Evolutionary conservation across 2,329 filamentous ascomycete species (phyloP), one percentile per base, ranked within the genome.

Genomic region (Alternaria arbusti): DNA sequence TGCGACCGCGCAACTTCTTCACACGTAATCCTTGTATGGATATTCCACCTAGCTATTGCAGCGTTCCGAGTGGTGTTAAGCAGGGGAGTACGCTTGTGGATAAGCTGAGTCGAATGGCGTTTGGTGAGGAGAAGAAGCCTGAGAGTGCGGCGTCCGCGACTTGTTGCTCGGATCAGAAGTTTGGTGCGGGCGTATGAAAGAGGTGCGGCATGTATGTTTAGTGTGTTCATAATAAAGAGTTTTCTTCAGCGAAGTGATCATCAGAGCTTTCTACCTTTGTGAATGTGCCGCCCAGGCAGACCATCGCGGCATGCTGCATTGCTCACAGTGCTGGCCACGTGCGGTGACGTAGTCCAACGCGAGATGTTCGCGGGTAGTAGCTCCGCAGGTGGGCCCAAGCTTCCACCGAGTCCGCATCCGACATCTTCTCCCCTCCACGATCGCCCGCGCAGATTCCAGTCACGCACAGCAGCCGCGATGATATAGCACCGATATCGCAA

Each of bases 1-100:
- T 96, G 44, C 84, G 92, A 30, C 93, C 93, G 4, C 84, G 93
- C 45, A 90, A 96, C 82, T 96, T 96, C 86, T 97, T 96, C 81
- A 82, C 85, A 22, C 86, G 87, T 71, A 96, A 95, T 76, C 93
- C 93, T 3, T 91, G 88, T 58, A 83, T 96, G 78, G 92, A 96
- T 78, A 91, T 96, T 15, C 91, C 91, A 59, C 92, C 93, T 0
- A 91, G 87, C 72, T 95, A 89, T 78, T 87, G 87, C 45, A 88
- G 86, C 69, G 91, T 90, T 26, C 92, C 93, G 1, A 92, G 88
- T 70, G 89, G 93, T 78, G 82, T 91, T 6, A 84, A 83, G 13
- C 83, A 84, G 25, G 84, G 83, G 3, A 83, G 81, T 22, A 64
- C 68, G 17, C 51, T 85, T 36, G 76, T 86, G 13, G 84, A 90